These are phyloP conservation scores for Gossypium anomalum DNA, from an alignment of 345 rosid species.

Conservation along the genomic window DNA sequence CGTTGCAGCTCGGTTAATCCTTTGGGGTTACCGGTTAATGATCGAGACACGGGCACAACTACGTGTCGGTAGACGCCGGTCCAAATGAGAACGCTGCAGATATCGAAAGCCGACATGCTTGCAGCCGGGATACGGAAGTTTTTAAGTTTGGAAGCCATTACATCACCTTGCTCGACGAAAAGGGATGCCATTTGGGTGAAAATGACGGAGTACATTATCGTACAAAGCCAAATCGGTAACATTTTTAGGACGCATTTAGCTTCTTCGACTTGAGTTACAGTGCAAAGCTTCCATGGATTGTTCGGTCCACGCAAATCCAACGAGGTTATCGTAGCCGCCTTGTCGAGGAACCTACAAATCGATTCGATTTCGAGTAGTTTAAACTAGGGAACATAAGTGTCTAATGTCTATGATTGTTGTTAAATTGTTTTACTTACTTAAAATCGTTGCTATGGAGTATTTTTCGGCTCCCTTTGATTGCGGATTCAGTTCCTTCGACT, in stretches of 20 bases:
- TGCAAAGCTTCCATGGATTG: constrained; percentile 72
- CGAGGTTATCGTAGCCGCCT: constrained; percentile 72
- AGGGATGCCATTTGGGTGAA: constrained; percentile 77
- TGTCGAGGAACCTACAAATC: constrained; percentile 60
- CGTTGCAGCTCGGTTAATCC: constrained; percentile 78
- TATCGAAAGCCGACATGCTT: constrained; percentile 87
- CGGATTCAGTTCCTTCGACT: constrained; percentile 56
- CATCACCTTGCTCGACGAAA: constrained; percentile 69
- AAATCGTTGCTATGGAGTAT: constrained; percentile 58
- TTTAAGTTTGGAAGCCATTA: constrained; percentile 51
- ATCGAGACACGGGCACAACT: constrained; percentile 58
- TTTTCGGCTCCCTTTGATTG: constrained; percentile 79
- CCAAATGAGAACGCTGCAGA: constrained; percentile 63
- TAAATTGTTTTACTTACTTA: constrained; percentile 22
- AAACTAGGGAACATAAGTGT: neutral
- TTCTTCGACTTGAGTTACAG: constrained; percentile 82
- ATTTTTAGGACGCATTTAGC: constrained; percentile 67
- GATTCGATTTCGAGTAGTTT: neutral
- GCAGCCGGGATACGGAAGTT: constrained; percentile 79
- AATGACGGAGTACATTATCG: constrained; percentile 65
- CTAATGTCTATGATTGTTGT: neutral
- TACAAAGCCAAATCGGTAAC: constrained; percentile 68
- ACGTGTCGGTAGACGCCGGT: constrained; percentile 66
- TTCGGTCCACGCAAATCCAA: constrained; percentile 31
- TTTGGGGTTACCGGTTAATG: constrained; percentile 35